Conservation (phyloP, 495 filamentous ascomycete species). For the Lineolata rhizophorae region DNA sequence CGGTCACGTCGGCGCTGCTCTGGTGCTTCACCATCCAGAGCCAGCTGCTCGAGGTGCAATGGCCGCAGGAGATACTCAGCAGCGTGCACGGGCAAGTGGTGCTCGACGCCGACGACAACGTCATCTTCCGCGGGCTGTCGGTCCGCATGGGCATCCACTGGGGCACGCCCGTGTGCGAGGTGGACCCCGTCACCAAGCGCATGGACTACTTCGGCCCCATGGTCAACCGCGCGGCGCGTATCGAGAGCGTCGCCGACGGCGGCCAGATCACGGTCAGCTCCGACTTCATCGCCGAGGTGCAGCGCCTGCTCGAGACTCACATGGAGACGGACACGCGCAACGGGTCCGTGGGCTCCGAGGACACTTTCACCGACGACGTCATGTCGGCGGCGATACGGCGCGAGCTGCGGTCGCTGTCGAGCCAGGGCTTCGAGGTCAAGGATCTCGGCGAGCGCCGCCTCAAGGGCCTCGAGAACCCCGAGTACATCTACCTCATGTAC, state of each 20-base stretch:
- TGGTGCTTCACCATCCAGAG: constrained; percentile 94
- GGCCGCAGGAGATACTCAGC: constrained; percentile 81
- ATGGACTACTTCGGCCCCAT: constrained; percentile 99
- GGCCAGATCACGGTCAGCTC: constrained; percentile 92
- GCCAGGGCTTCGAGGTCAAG: constrained; percentile 90
- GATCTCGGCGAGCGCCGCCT: constrained; percentile 83
- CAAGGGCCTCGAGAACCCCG: constrained; percentile 94
- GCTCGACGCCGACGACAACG: constrained; percentile 59
- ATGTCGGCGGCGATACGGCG: constrained; percentile 53
- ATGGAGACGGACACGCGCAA: constrained; percentile 52
- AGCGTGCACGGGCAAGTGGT: constrained; percentile 67
- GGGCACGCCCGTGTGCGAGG: constrained; percentile 83
- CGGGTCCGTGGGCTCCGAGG: constrained; percentile 44
- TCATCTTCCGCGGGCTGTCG: constrained; percentile 82
- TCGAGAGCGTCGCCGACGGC: constrained; percentile 85
- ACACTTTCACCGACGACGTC: constrained; percentile 45
- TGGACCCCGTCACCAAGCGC: constrained; percentile 82
- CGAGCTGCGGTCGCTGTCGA: constrained; percentile 69
- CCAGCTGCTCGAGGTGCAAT: constrained; percentile 64
- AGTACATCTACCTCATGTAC: constrained; percentile 84
- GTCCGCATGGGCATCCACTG: constrained; percentile 96
- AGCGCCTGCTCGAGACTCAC: constrained; percentile 71
- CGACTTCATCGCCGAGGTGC: constrained; percentile 91
- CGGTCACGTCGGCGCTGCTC: constrained; percentile 74
- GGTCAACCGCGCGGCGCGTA: constrained; percentile 90